phyloP scores from a whole-genome alignment of 2,329 filamentous ascomycete species.

The Sclerotinia trifoliorum region DNA sequence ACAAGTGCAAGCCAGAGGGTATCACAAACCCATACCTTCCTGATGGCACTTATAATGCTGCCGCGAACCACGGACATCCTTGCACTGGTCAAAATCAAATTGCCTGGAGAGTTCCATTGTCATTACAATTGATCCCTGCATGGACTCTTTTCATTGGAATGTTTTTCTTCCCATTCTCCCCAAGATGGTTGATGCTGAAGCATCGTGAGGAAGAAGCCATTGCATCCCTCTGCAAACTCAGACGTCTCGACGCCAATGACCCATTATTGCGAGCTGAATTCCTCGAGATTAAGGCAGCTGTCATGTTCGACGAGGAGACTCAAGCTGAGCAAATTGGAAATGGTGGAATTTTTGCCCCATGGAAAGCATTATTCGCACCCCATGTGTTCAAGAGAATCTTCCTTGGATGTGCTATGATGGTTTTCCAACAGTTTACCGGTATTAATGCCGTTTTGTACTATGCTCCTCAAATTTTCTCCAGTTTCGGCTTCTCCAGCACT shows the following conservation, averaged over 20 bases:
- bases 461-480: slow-evolving; percentile 47
- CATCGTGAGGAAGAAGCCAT: slow-evolving; percentile 46
- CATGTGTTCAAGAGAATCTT: slow-evolving; percentile 49
- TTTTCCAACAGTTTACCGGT: slow-evolving; percentile 52
- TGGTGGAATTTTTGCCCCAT: slow-evolving; percentile 51
- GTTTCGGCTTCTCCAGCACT: slow-evolving; percentile 44
- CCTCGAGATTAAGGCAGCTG: slow-evolving; percentile 56
- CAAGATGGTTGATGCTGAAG: slow-evolving; percentile 49
- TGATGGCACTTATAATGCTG: slow-evolving; percentile 43
- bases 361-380: slow-evolving; percentile 41
- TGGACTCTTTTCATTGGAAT: slow-evolving; percentile 57
- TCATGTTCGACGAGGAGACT: slow-evolving; percentile 51
- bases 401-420: slow-evolving; percentile 49
- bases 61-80: slow-evolving; percentile 51
- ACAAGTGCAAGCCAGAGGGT: slow-evolving; percentile 39
- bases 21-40: slow-evolving; percentile 15
- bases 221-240: slow-evolving; percentile 46
- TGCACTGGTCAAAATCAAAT: slow-evolving; percentile 38
- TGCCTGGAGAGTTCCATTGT: slow-evolving; percentile 61
- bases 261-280: slow-evolving; percentile 55
- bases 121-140: slow-evolving; percentile 59
- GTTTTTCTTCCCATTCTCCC: slow-evolving; percentile 53
- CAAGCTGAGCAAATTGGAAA: slow-evolving; percentile 41
- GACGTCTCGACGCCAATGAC: slow-evolving; percentile 46
- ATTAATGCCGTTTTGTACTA: slow-evolving; percentile 48